phyloP scores from a whole-genome alignment of 176 grass and related monocot genomes.

The Hsuehochloa calcarea region DNA sequence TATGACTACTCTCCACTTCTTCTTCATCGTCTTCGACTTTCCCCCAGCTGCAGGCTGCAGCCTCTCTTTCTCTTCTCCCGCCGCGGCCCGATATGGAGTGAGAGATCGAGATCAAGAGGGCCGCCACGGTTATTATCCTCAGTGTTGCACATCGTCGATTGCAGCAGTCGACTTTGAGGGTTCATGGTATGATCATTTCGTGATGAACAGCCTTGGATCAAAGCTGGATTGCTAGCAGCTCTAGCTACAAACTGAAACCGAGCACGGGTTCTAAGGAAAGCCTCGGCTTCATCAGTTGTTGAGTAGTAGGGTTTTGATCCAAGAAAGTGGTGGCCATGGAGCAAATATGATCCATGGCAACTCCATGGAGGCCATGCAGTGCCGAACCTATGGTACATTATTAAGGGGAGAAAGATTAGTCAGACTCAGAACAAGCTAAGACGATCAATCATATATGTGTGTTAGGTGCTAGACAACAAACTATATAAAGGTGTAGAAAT shows the following conservation, averaged over 20 bases:
- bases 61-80: slow-evolving; percentile 1
- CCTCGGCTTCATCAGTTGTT: neutral
- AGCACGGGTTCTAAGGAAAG: neutral
- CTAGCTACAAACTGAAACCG: neutral
- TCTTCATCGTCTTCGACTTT: neutral
- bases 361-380: slow-evolving; percentile 33
- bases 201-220: neutral
- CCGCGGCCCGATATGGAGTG: neutral
- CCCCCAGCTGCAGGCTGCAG: neutral
- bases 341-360: slow-evolving; percentile 24
- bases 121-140: neutral
- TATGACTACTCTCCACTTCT: neutral
- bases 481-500: neutral
- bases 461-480: neutral
- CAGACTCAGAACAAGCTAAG: neutral
- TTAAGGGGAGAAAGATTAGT: neutral
- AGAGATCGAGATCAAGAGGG: slow-evolving; percentile 38
- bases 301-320: slow-evolving; percentile 29
- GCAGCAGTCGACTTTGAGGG: neutral
- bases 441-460: neutral
- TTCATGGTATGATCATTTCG: slow-evolving; percentile 18
- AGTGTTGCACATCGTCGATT: neutral
- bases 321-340: slow-evolving; percentile 20
- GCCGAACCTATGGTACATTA: slow-evolving; percentile 17
- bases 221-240: neutral